Evolutionary conservation across 768 basidiomycete species (phyloP).

Genomic region (Mycena filopes): DNA sequence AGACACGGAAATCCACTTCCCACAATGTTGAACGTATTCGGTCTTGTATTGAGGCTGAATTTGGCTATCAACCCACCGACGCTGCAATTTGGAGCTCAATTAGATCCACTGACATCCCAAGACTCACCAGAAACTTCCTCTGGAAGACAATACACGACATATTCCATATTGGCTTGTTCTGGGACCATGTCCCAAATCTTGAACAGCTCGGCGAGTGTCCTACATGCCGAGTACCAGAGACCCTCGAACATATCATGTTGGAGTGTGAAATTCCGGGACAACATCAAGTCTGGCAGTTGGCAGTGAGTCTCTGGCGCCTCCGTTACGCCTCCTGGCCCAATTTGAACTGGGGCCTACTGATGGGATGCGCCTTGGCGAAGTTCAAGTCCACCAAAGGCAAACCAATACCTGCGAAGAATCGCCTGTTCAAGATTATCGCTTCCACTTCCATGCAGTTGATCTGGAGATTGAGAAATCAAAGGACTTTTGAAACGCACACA

Average conservation of each 20-base stretch:
- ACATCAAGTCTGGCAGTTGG: not conserved
- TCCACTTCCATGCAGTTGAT: not conserved
- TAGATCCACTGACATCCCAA: not conserved
- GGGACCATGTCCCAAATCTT: not conserved
- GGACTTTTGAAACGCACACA: not conserved
- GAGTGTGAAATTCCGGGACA: conserved; percentile 16
- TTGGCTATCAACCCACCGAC: conserved; percentile 3
- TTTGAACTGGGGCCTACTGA: conserved; percentile 1
- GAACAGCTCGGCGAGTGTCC: not conserved
- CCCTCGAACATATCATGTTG: conserved; percentile 10
- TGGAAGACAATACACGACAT: conserved; percentile 4
- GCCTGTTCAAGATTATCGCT: not conserved
- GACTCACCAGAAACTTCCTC: not conserved
- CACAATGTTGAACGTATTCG: not conserved
- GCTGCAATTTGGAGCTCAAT: not conserved
- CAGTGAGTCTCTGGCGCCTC: not conserved
- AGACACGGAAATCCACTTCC: not conserved
- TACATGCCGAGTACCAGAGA: not conserved
- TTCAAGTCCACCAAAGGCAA: not conserved
- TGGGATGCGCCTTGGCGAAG: not conserved
- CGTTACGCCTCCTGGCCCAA: not conserved
- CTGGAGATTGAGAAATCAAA: conserved; percentile 15
- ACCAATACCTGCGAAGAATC: not conserved
- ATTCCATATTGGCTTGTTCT: not conserved
- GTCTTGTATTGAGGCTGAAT: not conserved